Evolutionary conservation across 1,284 basidiomycete genomes (phyloP), one percentile per base, ranked within the genome.

Genomic region (Puccinia coronata): DNA sequence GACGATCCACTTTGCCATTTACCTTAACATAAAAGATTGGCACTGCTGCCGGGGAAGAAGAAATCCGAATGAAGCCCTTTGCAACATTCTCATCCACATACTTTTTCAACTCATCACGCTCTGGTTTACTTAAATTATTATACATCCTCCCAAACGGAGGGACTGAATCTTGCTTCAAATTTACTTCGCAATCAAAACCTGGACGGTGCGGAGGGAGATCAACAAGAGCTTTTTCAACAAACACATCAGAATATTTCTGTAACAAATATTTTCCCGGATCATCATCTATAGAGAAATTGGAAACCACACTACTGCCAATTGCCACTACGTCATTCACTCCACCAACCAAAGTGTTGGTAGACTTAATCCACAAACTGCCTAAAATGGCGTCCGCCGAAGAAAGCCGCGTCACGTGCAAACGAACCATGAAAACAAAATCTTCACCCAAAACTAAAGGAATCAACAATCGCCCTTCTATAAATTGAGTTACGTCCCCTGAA

Each of bases 1-100:
- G 75, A 12, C 47, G 18, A 53, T 65, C 23, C 16, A n/a, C 57
- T 31, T 77, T 77, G 2, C 59, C 61, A 23, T 8, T 34, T n/a
- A 25, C 18, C 12, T 65, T 67, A 43, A 77, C 74, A 67, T 59
- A 77, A 51, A 75, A 77, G 4, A 77, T 77, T 4, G 74, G 74
- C n/a, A 47, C 53, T 12, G 61, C 75, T 8, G 75, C 61, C 14
- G 41, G 23, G 5, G 61, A 77, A 39, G 75, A 77, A n/a, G 75
- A 77, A 0, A n/a, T 16, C 8, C 51, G 0, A 25, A 77, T 77
- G 34, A 67, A 67, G 14, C 75, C 59, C 34, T 77, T 77, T 4
- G 14, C 47, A 9, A 77, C 0, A 43, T 34, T 31, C 14, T 67
- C 36, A 9, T 67, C 25, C 43, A 75, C 57, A 31, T 63, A 75